Percentiles rank a stretch among this genome's conserved stretches.
Evolutionary conservation across 805 yeast species (phyloP).

Genomic region (Nakazawaea wyomingensis): DNA sequence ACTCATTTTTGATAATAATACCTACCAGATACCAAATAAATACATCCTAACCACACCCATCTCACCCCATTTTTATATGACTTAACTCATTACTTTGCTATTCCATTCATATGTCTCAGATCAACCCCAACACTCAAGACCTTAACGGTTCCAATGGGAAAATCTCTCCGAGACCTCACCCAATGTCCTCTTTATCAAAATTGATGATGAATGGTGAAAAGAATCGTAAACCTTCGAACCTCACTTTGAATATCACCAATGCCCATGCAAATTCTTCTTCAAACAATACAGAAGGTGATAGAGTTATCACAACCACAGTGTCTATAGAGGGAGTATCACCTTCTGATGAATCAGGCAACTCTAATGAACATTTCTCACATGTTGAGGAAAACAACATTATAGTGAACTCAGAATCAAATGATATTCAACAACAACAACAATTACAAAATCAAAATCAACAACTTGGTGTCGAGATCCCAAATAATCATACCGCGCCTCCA

Average conservation of each 20-base stretch:
- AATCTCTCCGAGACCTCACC: background rate
- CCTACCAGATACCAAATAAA: no score
- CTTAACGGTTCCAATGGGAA: background rate
- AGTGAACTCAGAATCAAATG: background rate
- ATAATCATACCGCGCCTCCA: slow-evolving; percentile 8
- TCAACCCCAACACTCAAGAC: background rate
- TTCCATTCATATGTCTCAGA: no score
- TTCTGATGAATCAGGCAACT: slow-evolving; percentile 16
- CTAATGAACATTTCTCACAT: background rate
- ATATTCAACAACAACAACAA: background rate
- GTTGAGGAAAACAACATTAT: slow-evolving; percentile 13
- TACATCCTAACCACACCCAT: no score
- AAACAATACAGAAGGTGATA: slow-evolving; percentile 3
- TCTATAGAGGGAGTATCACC: slow-evolving; percentile 30
- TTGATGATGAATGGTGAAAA: slow-evolving; percentile 26
- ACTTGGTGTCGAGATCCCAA: slow-evolving; percentile 9
- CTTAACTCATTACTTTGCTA: no score
- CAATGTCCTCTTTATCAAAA: slow-evolving; percentile 28
- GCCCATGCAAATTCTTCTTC: background rate
- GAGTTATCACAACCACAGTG: slow-evolving; percentile 28
- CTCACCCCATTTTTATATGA: no score
- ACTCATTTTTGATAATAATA: no score
- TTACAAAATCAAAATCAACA: no score
- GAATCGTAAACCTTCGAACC: slow-evolving; percentile 16
- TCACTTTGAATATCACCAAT: slow-evolving; percentile 15